phyloP scores from a whole-genome alignment of 176 grass and related monocot species.

The Bonia amplexicaulis region DNA sequence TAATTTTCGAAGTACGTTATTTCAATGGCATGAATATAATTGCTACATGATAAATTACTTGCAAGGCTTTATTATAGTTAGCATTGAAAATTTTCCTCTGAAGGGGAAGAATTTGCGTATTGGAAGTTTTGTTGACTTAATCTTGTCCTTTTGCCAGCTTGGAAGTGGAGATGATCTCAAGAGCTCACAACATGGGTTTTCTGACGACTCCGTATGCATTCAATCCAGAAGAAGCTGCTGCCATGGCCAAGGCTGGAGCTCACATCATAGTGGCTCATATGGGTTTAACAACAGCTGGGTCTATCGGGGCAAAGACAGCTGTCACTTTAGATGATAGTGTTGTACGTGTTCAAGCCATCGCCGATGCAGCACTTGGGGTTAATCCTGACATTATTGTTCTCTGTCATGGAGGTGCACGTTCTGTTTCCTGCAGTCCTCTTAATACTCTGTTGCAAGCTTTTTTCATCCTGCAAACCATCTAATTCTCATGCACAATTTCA shows the following conservation, averaged over 20 bases:
- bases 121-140: not conserved
- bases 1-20: not conserved
- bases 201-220: conserved; percentile 90
- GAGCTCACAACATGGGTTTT: conserved; percentile 69
- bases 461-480: conserved; percentile 5
- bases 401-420: conserved; percentile 75
- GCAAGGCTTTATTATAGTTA: not conserved
- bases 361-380: conserved; percentile 60
- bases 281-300: conserved; percentile 89
- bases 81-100: not conserved
- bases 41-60: too few species aligned
- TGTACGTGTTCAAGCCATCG: conserved; percentile 63
- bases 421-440: not conserved
- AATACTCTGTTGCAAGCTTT: not conserved
- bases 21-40: not conserved
- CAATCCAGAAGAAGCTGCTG: conserved; percentile 66
- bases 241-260: conserved; percentile 83
- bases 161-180: conserved; percentile 95
- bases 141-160: conserved; percentile 40
- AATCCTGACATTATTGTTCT: conserved; percentile 83
- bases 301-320: conserved; percentile 78
- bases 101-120: not conserved
- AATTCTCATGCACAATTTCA: not conserved
- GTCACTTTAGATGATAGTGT: conserved; percentile 61
- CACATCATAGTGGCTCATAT: conserved; percentile 89